Percentiles rank a stretch among this genome's conserved stretches.
Conservation (phyloP, 1,284 basidiomycete genomes). For the Tausonia pullulans region DNA sequence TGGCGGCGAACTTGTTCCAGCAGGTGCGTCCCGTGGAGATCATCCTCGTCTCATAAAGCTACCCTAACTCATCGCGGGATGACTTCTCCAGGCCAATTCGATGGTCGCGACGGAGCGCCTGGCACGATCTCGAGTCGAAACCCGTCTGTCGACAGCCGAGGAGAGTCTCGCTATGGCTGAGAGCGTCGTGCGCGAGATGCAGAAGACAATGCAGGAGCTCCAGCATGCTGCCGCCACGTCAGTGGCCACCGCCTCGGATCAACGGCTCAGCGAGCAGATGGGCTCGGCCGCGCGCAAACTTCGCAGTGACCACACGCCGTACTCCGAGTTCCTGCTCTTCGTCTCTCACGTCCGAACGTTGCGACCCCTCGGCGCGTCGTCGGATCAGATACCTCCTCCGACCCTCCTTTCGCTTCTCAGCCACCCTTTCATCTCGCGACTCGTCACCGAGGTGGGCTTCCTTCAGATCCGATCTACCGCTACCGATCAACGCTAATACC, state of each 20-base stretch:
- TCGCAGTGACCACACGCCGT: conserved; percentile 60
- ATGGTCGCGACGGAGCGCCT: conserved; percentile 90
- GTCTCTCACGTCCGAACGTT: conserved; percentile 66
- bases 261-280: neutral
- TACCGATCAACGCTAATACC: too few species aligned
- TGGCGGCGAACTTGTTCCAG: conserved; percentile 75
- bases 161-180: conserved; percentile 70
- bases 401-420: conserved; percentile 53
- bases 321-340: conserved; percentile 75
- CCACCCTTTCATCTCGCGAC: conserved; percentile 71
- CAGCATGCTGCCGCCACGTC: conserved; percentile 17
- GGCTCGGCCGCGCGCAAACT: conserved; percentile 33
- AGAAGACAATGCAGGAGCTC: conserved; percentile 66
- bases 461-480: too few species aligned
- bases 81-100: conserved; percentile 52
- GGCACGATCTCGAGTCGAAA: conserved; percentile 60
- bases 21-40: conserved; percentile 32
- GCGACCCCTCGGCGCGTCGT: conserved; percentile 44
- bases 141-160: conserved; percentile 70
- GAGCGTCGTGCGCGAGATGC: conserved; percentile 72
- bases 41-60: neutral
- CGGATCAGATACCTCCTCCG: conserved; percentile 22
- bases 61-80: neutral
- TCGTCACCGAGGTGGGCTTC: conserved; percentile 49
- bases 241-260: neutral